Conservation (phyloP, 768 basidiomycete species). For the Hemileccinum impolitum region DNA sequence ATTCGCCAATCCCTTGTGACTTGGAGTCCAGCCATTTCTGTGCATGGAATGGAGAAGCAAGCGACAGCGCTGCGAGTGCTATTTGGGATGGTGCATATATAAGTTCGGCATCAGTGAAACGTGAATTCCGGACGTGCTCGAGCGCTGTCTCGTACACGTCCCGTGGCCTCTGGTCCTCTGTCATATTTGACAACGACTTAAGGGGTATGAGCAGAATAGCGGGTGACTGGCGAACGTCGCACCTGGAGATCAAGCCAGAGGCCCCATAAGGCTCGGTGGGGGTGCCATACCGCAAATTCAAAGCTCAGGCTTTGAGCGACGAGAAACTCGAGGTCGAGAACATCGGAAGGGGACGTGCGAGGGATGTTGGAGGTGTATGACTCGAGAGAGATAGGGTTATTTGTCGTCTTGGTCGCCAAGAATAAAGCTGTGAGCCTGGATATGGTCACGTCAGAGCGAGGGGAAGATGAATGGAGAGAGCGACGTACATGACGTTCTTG, state of each 20-base stretch:
- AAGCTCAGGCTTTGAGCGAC: slow-evolving; percentile 93
- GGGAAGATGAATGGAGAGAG: neutral
- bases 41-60: slow-evolving; percentile 59
- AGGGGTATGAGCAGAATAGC: slow-evolving; percentile 9
- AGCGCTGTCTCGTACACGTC: slow-evolving; percentile 64
- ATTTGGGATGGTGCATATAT: slow-evolving; percentile 93
- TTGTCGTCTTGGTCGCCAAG: slow-evolving; percentile 96
- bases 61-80: slow-evolving; percentile 73
- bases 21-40: slow-evolving; percentile 58
- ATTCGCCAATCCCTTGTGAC: slow-evolving; percentile 8
- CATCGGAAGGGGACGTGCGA: slow-evolving; percentile 74
- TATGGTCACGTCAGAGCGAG: neutral
- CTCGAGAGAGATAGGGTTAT: slow-evolving; percentile 86
- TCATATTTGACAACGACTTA: slow-evolving; percentile 57
- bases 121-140: slow-evolving; percentile 67
- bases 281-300: slow-evolving; percentile 92
- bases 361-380: slow-evolving; percentile 81
- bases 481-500: slow-evolving; percentile 89
- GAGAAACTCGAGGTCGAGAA: slow-evolving; percentile 92
- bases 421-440: slow-evolving; percentile 91
- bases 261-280: slow-evolving; percentile 85
- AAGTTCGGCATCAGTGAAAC: slow-evolving; percentile 88
- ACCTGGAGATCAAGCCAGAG: slow-evolving; percentile 89
- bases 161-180: slow-evolving; percentile 46
- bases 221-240: slow-evolving; percentile 8